Base-by-base conservation (phyloP, 257 asterid genomes). In the Agastache rugosa region DNA sequence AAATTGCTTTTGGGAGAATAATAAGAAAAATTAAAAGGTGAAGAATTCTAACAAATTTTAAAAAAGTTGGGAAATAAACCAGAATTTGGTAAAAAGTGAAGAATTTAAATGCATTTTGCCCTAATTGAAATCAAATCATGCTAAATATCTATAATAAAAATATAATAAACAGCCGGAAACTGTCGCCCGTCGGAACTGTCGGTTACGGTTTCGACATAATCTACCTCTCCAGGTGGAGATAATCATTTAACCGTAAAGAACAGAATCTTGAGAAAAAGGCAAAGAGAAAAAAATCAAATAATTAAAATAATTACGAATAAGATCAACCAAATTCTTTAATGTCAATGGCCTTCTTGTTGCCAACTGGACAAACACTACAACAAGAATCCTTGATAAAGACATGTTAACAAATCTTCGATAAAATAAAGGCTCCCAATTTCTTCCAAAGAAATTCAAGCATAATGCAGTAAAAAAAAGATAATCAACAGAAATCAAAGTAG, bases 331-430 rank as follows among this genome's bases (percentile, higher is more conserved):
- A 79, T 79, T 68, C 61, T 31, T 35, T 61, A 71, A 39, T 66
- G 37, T 17, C 53, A 50, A 41, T 73, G 81, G 74, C 15, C 63
- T 63, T 69, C 48, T 20, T 68, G 60, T 67, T 67, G 79, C 75
- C 80, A 81, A 44, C 74, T 81, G 71, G 61, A 67, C 60, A 50
- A 67, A 77, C 79, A 80, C 84, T 72, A 66, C 3, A 54, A 34
- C 74, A 63, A 77, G 80, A 80, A 69, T 59, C 71, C 67, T 73
- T 64, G 44, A 15, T 54, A 19, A 66, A 75, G 19, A 20, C 34
- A 59, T 12, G 20, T 6, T 2, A 41, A 7, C 35, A 22, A 34
- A 68, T 42, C 27, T 56, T 19, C 10, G 16, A 67, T n/a, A 11
- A 8, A 44, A 64, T 23, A 44, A 55, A 56, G 23, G 39, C 17